phyloP scores from a whole-genome alignment of 176 grass and related monocot genomes.

The Echinochloa phyllopogon region DNA sequence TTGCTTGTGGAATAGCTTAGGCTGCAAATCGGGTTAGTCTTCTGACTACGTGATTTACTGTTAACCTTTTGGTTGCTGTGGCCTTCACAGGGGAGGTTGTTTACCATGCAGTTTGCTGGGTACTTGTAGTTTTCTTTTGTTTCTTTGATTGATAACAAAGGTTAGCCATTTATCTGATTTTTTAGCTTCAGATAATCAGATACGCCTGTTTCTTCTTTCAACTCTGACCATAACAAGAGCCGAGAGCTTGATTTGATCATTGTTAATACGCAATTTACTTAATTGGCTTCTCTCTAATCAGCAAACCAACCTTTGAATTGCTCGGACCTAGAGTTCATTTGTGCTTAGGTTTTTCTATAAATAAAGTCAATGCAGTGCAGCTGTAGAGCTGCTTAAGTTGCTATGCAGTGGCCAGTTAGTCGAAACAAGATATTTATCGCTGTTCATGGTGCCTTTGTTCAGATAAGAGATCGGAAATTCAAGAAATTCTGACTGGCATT shows the following conservation, averaged over 20 bases:
- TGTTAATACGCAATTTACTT: not conserved
- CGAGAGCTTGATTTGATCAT: not conserved
- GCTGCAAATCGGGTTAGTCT: not conserved
- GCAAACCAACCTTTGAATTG: slow-evolving; percentile 11
- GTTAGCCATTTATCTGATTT: not conserved
- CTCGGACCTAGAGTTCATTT: not conserved
- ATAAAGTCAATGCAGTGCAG: not conserved
- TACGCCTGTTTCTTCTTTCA: slow-evolving; percentile 21
- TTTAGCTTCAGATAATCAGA: slow-evolving; percentile 29
- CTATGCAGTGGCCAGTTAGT: slow-evolving; percentile 7
- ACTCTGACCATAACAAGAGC: not conserved
- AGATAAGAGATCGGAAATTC: slow-evolving; percentile 17
- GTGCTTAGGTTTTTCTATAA: not conserved
- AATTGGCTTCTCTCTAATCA: slow-evolving; percentile 14
- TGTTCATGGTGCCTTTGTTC: slow-evolving; percentile 38
- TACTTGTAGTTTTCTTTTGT: not conserved
- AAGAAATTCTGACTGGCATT: slow-evolving; percentile 21
- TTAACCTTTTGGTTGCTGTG: not conserved
- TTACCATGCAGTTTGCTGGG: not conserved
- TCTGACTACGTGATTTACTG: not conserved
- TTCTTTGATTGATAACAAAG: slow-evolving; percentile 13
- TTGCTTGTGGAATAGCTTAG: slow-evolving; percentile 19
- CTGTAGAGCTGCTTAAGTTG: slow-evolving; percentile 20
- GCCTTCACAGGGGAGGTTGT: slow-evolving; percentile 1
- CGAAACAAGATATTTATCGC: slow-evolving; percentile 17